phyloP scores from a whole-genome alignment of 805 yeast species.

The Brettanomyces sp. region DNA sequence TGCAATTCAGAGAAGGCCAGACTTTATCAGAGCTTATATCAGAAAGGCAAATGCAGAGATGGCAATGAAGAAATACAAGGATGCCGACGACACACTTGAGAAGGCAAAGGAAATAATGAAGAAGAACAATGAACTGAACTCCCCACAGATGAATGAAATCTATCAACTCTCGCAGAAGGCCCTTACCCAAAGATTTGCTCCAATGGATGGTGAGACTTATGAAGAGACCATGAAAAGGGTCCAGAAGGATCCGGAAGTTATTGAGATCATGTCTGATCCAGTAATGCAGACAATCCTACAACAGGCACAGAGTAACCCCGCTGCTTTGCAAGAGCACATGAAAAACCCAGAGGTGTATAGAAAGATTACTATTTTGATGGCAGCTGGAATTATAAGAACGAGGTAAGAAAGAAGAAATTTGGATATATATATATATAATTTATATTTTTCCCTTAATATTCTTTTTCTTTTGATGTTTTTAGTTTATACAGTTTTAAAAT shows the following conservation, averaged over 20 bases:
- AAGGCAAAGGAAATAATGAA: conserved; percentile 69
- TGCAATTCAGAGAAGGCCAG: conserved; percentile 84
- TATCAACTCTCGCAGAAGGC: conserved; percentile 78
- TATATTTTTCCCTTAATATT: too few species aligned
- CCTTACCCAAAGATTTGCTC: conserved; percentile 65
- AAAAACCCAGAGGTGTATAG: conserved; percentile 86
- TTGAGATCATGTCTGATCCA: conserved; percentile 82
- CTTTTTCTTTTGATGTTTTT: too few species aligned
- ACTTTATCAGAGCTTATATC: conserved; percentile 87
- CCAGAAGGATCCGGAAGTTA: conserved; percentile 89
- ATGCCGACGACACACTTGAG: conserved; percentile 73
- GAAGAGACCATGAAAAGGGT: conserved; percentile 91
- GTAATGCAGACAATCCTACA: conserved; percentile 91
- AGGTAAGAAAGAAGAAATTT: conserved; percentile 31
- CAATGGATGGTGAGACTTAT: conserved; percentile 81
- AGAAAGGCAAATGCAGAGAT: conserved; percentile 93
- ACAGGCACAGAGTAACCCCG: conserved; percentile 93
- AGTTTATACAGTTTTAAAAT: too few species aligned
- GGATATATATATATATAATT: too few species aligned
- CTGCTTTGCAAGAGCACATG: conserved; percentile 96
- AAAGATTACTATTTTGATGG: conserved; percentile 82
- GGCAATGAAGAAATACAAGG: conserved; percentile 79
- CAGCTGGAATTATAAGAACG: conserved; percentile 94
- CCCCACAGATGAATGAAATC: conserved; percentile 56
- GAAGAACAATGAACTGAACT: conserved; percentile 45